These are phyloP conservation scores for Cardiosporidium cionae DNA, from an alignment of 169 alveolate species.

Conservation along the genomic window DNA sequence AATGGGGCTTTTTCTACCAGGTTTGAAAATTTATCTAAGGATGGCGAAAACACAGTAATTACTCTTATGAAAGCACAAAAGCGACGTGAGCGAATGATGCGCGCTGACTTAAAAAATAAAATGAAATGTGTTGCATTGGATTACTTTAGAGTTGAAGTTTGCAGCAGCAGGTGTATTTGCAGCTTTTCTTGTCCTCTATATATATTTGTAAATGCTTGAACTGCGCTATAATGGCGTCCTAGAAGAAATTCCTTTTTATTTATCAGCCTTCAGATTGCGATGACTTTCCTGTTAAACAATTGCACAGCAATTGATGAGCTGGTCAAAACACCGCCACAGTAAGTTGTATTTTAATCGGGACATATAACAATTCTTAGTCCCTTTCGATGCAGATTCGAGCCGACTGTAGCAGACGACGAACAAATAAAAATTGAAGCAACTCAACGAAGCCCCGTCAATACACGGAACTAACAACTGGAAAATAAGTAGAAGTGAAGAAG, in stretches of 20 bases:
- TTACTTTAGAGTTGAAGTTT: no score
- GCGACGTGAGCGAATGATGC: conserved; percentile 6
- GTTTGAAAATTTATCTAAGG: not conserved
- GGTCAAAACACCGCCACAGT: conserved; percentile 22
- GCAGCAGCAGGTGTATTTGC: no score
- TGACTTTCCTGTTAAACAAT: conserved; percentile 18
- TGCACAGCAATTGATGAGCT: conserved; percentile 21
- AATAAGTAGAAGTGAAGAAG: no score
- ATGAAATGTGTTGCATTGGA: no score
- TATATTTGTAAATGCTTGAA: not conserved
- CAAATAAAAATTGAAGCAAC: not conserved
- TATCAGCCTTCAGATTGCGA: conserved; percentile 25
- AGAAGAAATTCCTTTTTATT: not conserved
- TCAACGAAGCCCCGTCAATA: not conserved
- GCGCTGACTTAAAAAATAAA: not conserved
- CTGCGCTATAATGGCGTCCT: not conserved
- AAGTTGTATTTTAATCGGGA: not conserved
- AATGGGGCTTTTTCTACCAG: not conserved
- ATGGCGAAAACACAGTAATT: conserved; percentile 2
- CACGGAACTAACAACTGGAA: not conserved
- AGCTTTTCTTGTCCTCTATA: not conserved
- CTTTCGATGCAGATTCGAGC: not conserved
- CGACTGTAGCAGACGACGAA: not conserved
- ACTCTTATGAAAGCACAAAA: conserved; percentile 13
- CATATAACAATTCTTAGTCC: not conserved